Evolutionary conservation across 2,329 filamentous ascomycete species (phyloP), one percentile per base, ranked within the genome.

Genomic region (Emydomyces testavorans): DNA sequence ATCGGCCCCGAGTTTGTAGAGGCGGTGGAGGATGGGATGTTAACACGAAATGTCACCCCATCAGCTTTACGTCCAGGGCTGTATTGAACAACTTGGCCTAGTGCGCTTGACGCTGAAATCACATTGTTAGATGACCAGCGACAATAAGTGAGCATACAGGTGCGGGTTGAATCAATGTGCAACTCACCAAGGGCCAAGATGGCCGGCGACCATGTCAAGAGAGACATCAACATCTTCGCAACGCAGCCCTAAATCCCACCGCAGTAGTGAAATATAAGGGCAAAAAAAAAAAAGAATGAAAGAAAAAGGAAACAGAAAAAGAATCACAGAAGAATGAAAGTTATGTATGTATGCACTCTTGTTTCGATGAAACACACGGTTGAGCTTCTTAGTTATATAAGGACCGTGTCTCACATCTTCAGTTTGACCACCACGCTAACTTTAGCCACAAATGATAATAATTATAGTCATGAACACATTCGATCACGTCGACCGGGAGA

Each of bases 1-100:
- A 80, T 73, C 51, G 78, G 73, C 18, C 77, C 75, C 28, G 56
- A 65, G 10, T 71, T 71, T 16, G 69, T 71, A 2, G 65, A 68
- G 1, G 71, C 71, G 3, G 76, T 78, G 23, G 63, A 59, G 20
- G 70, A 60, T 2, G 77, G 76, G 5, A 80, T 70, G 57, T 76
- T 78, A 52, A 80, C 64, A 7, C 65, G 64, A 57, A 71, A 78
- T 26, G 46, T 52, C 8, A 60, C 50, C n/a, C 56, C 58, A 6
- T 32, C 42, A 16, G 50, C 56, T 31, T 53, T 42, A 5, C 47
- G 42, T 6, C 51, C 53, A 11, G 59, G 57, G 2, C 48, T 51
- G 31, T 57, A 58, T 34, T 48, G 49, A 45, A 56, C 52, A 10
- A 54, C 55, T 21, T 59, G 53, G 21, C 50, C 51, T 44, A 47